Evolutionary conservation across 768 basidiomycete species (phyloP).

Genomic region (Panellus pusillus): DNA sequence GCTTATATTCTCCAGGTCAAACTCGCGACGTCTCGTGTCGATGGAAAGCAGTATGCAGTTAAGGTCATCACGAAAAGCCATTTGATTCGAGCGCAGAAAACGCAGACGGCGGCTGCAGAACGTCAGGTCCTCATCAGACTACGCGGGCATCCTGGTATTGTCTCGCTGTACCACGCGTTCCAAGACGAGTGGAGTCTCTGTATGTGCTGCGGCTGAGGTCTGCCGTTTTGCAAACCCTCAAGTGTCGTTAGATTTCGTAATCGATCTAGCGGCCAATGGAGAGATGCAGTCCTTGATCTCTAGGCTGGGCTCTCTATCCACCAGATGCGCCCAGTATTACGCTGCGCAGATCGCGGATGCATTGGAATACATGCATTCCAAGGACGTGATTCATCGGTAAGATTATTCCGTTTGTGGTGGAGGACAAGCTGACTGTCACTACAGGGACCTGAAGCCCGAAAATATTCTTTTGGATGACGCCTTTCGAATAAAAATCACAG

Average conservation of each 20-base stretch:
- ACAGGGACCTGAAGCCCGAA: conserved; percentile 78
- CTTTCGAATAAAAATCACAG: conserved; percentile 91
- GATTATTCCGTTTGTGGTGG: conserved; percentile 8
- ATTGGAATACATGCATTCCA: conserved; percentile 86
- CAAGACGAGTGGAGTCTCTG: conserved; percentile 85
- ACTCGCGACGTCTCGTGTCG: conserved; percentile 50
- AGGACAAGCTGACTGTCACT: conserved; percentile 1
- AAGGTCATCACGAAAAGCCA: conserved; percentile 47
- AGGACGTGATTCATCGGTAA: conserved; percentile 85
- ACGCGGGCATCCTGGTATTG: conserved; percentile 64
- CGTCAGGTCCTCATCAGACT: conserved; percentile 57
- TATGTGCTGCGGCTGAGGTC: conserved; percentile 44
- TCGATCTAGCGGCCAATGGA: conserved; percentile 76
- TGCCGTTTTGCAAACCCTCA: neutral
- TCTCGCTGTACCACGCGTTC: conserved; percentile 80
- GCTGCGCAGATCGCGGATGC: conserved; percentile 89
- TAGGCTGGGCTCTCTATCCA: conserved; percentile 82
- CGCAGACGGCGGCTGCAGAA: conserved; percentile 68
- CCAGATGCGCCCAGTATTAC: conserved; percentile 77
- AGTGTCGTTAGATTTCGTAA: conserved; percentile 62
- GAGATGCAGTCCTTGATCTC: conserved; percentile 74
- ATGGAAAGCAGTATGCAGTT: conserved; percentile 69
- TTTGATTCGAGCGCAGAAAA: conserved; percentile 68
- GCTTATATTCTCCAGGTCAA: conserved; percentile 46
- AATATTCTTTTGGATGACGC: conserved; percentile 88